phyloP scores from a whole-genome alignment of 352 stramenopile genomes.

The Phytophthora ohioensis region DNA sequence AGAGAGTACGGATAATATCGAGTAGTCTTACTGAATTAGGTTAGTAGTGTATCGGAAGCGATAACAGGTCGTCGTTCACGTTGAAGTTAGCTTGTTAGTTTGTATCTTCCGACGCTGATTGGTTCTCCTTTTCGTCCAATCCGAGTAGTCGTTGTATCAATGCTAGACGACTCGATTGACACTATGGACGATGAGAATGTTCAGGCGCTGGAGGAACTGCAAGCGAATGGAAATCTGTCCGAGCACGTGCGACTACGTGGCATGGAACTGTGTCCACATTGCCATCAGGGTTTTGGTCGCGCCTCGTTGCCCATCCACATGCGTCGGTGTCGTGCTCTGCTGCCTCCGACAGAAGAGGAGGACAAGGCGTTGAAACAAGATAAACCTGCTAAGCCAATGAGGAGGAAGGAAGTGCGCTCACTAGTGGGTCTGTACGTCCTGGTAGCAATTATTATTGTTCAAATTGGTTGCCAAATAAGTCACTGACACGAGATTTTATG shows the following conservation, averaged over 20 bases:
- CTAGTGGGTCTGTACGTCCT: conserved; percentile 68
- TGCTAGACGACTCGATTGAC: background rate
- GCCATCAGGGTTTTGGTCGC: conserved; percentile 59
- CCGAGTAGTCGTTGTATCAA: background rate
- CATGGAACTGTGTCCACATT: conserved; percentile 62
- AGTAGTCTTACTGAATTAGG: too few species aligned
- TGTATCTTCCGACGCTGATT: background rate
- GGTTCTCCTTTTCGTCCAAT: conserved; percentile 24
- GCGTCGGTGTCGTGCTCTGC: conserved; percentile 60
- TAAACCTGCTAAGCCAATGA: conserved; percentile 1
- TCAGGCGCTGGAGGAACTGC: conserved; percentile 48
- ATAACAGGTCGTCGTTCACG: background rate
- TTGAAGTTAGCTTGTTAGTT: background rate
- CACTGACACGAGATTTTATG: background rate
- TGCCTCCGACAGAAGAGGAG: conserved; percentile 36
- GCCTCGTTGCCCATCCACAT: conserved; percentile 75
- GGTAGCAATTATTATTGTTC: background rate
- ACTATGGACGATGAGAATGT: conserved; percentile 48
- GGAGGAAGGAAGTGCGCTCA: conserved; percentile 49
- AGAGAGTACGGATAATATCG: too few species aligned
- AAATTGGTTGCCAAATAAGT: background rate
- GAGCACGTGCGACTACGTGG: conserved; percentile 32
- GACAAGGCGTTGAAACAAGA: conserved; percentile 24
- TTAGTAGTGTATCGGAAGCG: too few species aligned
- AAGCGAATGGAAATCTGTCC: conserved; percentile 17